These are phyloP conservation scores for Lenzites betulinus DNA, from an alignment of 768 basidiomycete genomes.

Conservation along the genomic window DNA sequence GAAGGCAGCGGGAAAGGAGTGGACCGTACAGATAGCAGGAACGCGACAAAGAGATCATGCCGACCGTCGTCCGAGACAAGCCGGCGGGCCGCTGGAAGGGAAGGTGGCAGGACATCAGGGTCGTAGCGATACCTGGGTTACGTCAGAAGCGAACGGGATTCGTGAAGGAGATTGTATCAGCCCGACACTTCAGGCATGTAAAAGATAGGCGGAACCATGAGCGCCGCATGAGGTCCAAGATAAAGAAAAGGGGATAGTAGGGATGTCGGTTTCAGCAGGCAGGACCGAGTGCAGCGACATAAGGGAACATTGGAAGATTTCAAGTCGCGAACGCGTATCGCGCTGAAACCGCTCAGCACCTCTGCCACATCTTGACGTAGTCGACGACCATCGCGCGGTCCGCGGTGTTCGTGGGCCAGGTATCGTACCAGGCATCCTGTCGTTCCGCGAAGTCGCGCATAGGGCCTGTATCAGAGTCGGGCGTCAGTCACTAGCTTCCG, in stretches of 20 bases:
- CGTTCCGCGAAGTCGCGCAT: conserved; percentile 67
- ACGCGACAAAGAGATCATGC: not conserved
- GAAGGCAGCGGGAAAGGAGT: not conserved
- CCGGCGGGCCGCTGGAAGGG: not conserved
- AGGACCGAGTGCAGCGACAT: no score
- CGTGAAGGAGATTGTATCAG: no score
- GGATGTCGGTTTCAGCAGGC: no score
- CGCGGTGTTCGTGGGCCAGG: conserved; percentile 68
- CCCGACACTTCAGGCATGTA: no score
- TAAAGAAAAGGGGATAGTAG: not conserved
- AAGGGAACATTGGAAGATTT: no score
- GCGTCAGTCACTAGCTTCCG: not conserved
- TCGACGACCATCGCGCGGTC: conserved; percentile 74
- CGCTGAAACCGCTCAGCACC: conserved; percentile 47
- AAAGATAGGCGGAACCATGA: not conserved
- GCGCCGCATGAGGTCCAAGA: not conserved
- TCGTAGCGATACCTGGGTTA: no score
- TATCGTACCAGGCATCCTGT: conserved; percentile 66
- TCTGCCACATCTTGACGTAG: conserved; percentile 79
- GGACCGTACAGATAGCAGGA: not conserved
- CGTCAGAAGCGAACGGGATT: no score
- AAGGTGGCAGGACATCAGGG: not conserved
- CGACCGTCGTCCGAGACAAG: not conserved
- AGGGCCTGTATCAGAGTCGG: conserved; percentile 45
- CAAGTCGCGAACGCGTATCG: no score